Base-by-base conservation (phyloP, 2,329 filamentous ascomycete genomes). In the Pezizomycotina sp. region DNA sequence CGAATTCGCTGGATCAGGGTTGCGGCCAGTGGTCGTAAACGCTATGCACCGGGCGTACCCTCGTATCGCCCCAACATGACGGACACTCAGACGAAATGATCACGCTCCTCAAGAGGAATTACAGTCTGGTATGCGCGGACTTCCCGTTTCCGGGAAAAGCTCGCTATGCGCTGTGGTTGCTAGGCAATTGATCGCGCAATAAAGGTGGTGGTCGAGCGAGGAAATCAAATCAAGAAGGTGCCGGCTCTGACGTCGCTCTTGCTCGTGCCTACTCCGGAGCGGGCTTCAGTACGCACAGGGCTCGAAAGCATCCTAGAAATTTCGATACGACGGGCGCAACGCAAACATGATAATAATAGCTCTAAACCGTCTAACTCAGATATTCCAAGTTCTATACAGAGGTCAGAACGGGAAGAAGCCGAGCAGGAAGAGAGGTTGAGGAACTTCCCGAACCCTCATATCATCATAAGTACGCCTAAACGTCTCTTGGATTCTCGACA, bases 131-230 rank as follows among this genome's bases (percentile, higher is more conserved):
- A 45, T 34, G 1, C 41, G 42, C 10, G 43, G 44, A 16, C 43
- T 46, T 7, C 48, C 50, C 4, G 50, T 34, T 1, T 49, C 46
- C 4, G 50, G 50, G n/a, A 52, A 52, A 30, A 50, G 44, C 7
- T 51, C 20, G 37, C 42, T 2, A 36, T 49, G 10, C 47, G 2
- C 30, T 44, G 5, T 52, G 48, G 48, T 21, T 51, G 9, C 24
- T 52, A 14, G 38, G 30, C 16, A 44, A 23, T 43, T 23, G 42
- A 45, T 29, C 34, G 47, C 21, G 23, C 45, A 7, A 34, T 6
- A n/a, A 16, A 19, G 8, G 20, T 23, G 14, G 10, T 21, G 8
- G 22, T 7, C 6, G 20, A 18, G 28, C 29, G 26, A 4, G 34
- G 36, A 14, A 33, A 36, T 6, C 38, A 27, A 6, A 23, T 22